Conservation (phyloP, 2,329 filamentous ascomycete genomes). For the Trichoderma gracile region DNA sequence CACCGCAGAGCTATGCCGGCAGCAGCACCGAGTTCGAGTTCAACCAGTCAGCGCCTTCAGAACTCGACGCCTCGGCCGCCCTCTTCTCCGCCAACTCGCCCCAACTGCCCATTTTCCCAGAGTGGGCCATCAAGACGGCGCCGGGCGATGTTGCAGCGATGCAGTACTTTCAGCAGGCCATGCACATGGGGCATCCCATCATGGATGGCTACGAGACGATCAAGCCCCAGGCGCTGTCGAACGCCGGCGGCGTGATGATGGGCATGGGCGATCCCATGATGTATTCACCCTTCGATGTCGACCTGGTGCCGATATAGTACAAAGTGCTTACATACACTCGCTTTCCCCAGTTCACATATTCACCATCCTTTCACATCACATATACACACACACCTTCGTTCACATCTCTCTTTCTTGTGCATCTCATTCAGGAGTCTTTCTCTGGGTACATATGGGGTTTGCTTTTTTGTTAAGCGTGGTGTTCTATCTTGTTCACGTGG, state of each 20-base stretch:
- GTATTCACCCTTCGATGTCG: constrained; percentile 53
- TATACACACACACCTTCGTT: no score
- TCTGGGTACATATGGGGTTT: no score
- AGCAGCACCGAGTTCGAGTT: constrained; percentile 43
- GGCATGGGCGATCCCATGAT: constrained; percentile 61
- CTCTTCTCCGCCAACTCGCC: constrained; percentile 43
- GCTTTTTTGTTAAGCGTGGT: no score
- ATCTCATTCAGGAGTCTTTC: no score
- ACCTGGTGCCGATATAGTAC: constrained; percentile 45
- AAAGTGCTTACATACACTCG: no score
- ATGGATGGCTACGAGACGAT: constrained; percentile 56
- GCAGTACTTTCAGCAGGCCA: constrained; percentile 47
- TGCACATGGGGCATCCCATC: constrained; percentile 51
- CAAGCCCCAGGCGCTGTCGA: constrained; percentile 55
- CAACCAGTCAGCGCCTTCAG: constrained; percentile 36
- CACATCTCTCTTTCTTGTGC: no score
- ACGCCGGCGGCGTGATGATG: constrained; percentile 55
- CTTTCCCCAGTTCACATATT: neutral
- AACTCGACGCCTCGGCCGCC: constrained; percentile 36
- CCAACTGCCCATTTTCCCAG: constrained; percentile 37
- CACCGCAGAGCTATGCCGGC: constrained; percentile 53
- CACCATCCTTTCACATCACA: no score
- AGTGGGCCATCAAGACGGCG: constrained; percentile 37
- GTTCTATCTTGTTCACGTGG: no score
- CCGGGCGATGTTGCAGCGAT: constrained; percentile 37